Evolutionary conservation across 768 basidiomycete species (phyloP).

Genomic region (Thelephora ganbajun): DNA sequence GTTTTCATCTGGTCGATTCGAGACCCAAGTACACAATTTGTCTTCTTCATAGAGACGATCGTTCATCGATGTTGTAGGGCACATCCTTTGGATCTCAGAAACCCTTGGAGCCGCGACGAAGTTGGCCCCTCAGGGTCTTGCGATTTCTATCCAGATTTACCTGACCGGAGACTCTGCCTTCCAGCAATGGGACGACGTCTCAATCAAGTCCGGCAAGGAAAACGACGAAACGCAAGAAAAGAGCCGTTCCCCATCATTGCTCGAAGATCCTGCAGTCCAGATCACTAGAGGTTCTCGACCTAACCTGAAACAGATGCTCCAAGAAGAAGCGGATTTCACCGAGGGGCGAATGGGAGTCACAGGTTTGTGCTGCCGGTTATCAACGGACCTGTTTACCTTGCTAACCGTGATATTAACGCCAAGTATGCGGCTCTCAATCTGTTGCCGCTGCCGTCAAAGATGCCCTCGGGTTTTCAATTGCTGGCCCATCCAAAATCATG

Average conservation of each 20-base stretch:
- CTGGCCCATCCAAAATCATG: conserved; percentile 20
- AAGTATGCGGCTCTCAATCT: conserved; percentile 36
- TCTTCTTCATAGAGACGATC: background rate
- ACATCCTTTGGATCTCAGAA: conserved; percentile 33
- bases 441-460: conserved; percentile 24
- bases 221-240: conserved; percentile 12
- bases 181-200: conserved; percentile 5
- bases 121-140: conserved; percentile 16
- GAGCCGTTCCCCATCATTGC: conserved; percentile 10
- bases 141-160: conserved; percentile 26
- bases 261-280: conserved; percentile 14
- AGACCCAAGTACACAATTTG: conserved; percentile 18
- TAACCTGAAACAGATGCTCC: conserved; percentile 23
- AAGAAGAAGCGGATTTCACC: conserved; percentile 21
- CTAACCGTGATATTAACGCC: background rate
- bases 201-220: conserved; percentile 1
- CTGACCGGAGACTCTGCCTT: conserved; percentile 18
- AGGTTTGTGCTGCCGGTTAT: conserved; percentile 20
- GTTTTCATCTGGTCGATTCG: conserved; percentile 31
- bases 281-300: conserved; percentile 25
- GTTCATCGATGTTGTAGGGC: conserved; percentile 10
- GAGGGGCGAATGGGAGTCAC: conserved; percentile 31
- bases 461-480: conserved; percentile 24
- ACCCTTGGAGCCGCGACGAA: conserved; percentile 20
- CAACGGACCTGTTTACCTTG: background rate